Base-by-base conservation (phyloP, 2,329 filamentous ascomycete genomes). In the Verticillium nubilum region DNA sequence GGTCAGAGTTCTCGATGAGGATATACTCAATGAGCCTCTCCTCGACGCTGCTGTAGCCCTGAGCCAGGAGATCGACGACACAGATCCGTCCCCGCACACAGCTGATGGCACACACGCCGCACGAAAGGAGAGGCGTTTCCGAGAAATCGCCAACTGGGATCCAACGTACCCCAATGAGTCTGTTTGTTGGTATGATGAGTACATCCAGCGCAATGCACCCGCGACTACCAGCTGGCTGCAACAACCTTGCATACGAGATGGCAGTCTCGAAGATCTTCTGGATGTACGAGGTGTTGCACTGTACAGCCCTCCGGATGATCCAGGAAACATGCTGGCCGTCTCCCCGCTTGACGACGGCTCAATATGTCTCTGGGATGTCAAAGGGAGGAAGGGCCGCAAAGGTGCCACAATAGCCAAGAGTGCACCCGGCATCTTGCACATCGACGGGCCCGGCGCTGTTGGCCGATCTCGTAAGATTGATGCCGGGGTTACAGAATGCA, bases 181-280 rank as follows among this genome's bases (percentile, higher is more conserved):
- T 47, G 80, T 93, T 23, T 86, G 90, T 55, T 97, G 92, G 89
- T 97, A 96, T 71, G 84, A 90, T 59, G 93, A 97, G 72, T 97
- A 92, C 69, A 88, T 96, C 63, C 91, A 93, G 58, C 83, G 93
- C 33, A 83, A 93, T 73, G 92, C 86, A 1, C 86, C 88, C 0
- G 80, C 92, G n/a, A 81, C 81, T 15, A 78, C 92, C 58, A 88
- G 83, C 66, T 97, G 93, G 93, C 79, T 96, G 50, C 83, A 92
- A 68, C 80, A 84, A 58, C 86, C 88, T 9, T 73, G 74, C 10
- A 69, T 78, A 42, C 69, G 68, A 58, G 73, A 79, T 33, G 73
- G 75, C 19, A 70, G 73, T 17, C 66, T 72, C 57, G 77, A 72
- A 54, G 77, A 83, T 59, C 70, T 78, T 28, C 75, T 85, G 35